Conservation (phyloP, 192 early-diverging fungal species). For the Gonapodya prolifera region DNA sequence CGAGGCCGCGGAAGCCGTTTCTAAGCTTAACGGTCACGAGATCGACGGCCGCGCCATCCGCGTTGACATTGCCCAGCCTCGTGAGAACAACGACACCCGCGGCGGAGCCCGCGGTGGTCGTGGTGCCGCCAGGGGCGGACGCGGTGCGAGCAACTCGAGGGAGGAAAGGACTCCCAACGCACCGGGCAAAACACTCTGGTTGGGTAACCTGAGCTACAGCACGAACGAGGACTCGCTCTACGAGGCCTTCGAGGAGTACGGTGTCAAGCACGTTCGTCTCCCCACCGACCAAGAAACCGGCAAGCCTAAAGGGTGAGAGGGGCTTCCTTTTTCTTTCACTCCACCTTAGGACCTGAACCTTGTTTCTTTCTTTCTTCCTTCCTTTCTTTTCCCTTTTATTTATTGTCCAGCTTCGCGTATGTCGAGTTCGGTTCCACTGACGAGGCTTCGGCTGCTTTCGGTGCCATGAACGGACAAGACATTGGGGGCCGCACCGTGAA, state of each 20-base stretch:
- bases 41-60: conserved; percentile 72
- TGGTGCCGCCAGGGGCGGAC: conserved; percentile 20
- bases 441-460: conserved; percentile 39
- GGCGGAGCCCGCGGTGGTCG: conserved; percentile 16
- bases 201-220: conserved; percentile 64
- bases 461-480: conserved; percentile 62
- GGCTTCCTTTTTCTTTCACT: conserved; percentile 5
- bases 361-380: too few relatives aligned
- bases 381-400: too few relatives aligned
- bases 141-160: background rate
- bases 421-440: conserved; percentile 31
- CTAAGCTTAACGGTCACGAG: conserved; percentile 51
- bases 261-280: conserved; percentile 46
- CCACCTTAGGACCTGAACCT: background rate
- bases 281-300: conserved; percentile 68
- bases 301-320: conserved; percentile 44
- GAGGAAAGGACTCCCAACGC: conserved; percentile 17
- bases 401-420: conserved; percentile 25
- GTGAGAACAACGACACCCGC: conserved; percentile 19
- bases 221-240: conserved; percentile 50
- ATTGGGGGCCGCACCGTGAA: conserved; percentile 72
- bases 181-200: conserved; percentile 61
- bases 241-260: conserved; percentile 36
- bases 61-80: conserved; percentile 56
- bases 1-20: conserved; percentile 53